Conservation (phyloP, 306 rosid species). For the Rubus idaeus region DNA sequence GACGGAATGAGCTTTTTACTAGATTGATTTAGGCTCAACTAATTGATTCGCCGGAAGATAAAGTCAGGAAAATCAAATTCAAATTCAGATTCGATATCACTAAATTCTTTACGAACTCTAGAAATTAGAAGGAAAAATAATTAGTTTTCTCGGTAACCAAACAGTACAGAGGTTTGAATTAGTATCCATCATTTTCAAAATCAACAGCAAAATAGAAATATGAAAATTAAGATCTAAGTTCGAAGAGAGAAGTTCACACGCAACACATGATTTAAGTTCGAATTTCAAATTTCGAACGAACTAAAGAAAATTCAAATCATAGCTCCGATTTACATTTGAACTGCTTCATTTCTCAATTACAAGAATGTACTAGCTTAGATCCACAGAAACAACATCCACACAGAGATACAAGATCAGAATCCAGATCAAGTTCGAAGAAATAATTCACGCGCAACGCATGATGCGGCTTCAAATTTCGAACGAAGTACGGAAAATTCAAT, state of each 20-base stretch:
- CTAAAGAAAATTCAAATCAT: neutral
- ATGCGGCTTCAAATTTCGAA: conserved; percentile 2
- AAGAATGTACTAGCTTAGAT: neutral
- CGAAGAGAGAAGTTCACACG: neutral
- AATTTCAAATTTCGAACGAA: neutral
- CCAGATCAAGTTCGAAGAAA: conserved; percentile 22
- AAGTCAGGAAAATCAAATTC: neutral
- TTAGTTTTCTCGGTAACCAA: neutral
- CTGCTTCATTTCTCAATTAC: neutral
- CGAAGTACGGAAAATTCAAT: conserved; percentile 4
- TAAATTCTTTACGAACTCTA: too few relatives aligned
- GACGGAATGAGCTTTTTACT: neutral
- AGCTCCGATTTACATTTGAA: conserved; percentile 3
- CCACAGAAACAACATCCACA: neutral
- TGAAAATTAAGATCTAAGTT: neutral
- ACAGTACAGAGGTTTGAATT: neutral
- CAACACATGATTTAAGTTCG: neutral
- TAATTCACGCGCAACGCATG: neutral
- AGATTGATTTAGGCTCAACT: neutral
- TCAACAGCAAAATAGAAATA: neutral
- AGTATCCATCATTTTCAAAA: neutral
- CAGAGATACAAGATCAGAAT: neutral
- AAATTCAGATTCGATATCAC: neutral
- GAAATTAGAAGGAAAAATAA: too few relatives aligned
- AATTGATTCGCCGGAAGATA: neutral